Evolutionary conservation across 257 asterid species (phyloP), one percentile per base, ranked within the genome.

Genomic region (Knoxia roxburghii): DNA sequence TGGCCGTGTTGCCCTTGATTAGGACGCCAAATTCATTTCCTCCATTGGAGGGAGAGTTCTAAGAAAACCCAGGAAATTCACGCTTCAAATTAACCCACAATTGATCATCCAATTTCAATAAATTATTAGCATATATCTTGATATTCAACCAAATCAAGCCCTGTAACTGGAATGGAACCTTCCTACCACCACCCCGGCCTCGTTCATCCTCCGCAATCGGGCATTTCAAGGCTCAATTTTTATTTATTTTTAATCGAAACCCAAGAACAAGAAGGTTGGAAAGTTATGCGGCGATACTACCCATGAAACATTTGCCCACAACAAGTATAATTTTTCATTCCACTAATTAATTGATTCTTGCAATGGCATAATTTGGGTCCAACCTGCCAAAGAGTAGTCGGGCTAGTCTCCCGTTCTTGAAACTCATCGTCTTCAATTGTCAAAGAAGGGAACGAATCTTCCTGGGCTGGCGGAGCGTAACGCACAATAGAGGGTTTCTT

Each of bases 301-400:
- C n/a, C n/a, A n/a, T n/a, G n/a, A n/a, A n/a, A n/a, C n/a, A n/a
- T n/a, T 37, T 37, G 41, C 41, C 41, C n/a, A n/a, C n/a, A n/a
- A n/a, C n/a, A n/a, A n/a, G n/a, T 67, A 68, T 27, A 65, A 21
- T 27, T 72, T 39, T 63, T 21, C 1, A 61, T 29, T 24, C 68
- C 68, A 7, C 33, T 62, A 33, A 68, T 54, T 40, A 61, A 68
- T 59, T 43, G 63, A 5, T 17, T 9, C 12, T 3, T 67, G 8
- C 1, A 35, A n/a, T n/a, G n/a, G 20, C 5, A n/a, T 40, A 35
- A 56, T 26, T 5, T 54, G 6, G 13, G 56, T 27, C 55, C 12
- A 61, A 88, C 95, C 95, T 85, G 91, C 95, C 95, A 88, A 7
- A 88, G 79, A 48, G 82, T 68, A n/a, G 78, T 53, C 11, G 95